Percentiles rank a stretch among this genome's conserved stretches.
Evolutionary conservation across 2,329 filamentous ascomycete species (phyloP).

Genomic region (Pseudocercospora pini-densiflorae): DNA sequence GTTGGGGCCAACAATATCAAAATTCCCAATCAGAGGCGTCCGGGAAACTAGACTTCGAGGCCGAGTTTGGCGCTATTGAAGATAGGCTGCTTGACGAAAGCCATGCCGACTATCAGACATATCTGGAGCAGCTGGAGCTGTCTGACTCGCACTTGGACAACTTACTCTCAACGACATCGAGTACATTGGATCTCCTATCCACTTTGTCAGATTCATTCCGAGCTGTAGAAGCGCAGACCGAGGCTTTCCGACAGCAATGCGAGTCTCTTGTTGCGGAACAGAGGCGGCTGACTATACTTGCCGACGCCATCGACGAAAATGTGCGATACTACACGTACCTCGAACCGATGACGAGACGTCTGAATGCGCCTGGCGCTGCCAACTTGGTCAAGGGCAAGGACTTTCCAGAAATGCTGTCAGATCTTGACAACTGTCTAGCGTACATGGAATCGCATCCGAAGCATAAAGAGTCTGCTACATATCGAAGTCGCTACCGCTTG

Average conservation of each 20-base stretch:
- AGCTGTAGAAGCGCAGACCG: conserved; percentile 85
- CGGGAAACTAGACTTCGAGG: conserved; percentile 60
- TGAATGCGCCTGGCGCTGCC: conserved; percentile 90
- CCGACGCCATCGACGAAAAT: conserved; percentile 84
- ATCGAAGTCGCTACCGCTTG: conserved; percentile 83
- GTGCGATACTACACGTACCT: conserved; percentile 95
- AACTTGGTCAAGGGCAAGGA: conserved; percentile 82
- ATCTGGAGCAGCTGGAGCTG: conserved; percentile 78
- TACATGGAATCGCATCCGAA: conserved; percentile 88
- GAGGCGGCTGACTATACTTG: conserved; percentile 74
- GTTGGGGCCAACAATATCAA: conserved; percentile 23
- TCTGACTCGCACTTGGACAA: conserved; percentile 82
- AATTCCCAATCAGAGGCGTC: conserved; percentile 28
- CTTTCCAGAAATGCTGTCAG: conserved; percentile 85
- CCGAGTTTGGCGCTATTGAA: conserved; percentile 64
- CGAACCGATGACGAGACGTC: conserved; percentile 83
- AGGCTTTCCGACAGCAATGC: conserved; percentile 90
- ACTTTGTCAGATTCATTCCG: conserved; percentile 85
- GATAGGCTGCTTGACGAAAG: conserved; percentile 77
- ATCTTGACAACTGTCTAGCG: conserved; percentile 85
- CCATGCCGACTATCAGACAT: conserved; percentile 85
- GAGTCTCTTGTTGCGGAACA: conserved; percentile 86
- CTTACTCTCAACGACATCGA: conserved; percentile 76
- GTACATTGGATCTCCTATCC: conserved; percentile 75
- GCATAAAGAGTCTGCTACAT: conserved; percentile 86